These are phyloP conservation scores for Nannochloris sp. DNA, from an alignment of 139 green algal genomes.

Conservation along the genomic window DNA sequence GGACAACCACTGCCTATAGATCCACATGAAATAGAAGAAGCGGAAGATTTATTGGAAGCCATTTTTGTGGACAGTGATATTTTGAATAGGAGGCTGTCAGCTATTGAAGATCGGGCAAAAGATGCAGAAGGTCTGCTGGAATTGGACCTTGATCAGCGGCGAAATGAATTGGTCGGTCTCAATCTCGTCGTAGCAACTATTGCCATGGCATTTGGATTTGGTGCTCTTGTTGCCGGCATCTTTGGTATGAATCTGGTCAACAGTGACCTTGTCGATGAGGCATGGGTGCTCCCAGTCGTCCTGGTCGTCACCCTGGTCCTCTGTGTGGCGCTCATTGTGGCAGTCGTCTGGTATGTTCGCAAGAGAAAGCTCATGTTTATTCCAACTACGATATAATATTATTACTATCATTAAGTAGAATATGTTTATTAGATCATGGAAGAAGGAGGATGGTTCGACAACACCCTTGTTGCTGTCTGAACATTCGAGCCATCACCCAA, in stretches of 20 bases:
- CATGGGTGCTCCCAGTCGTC: constrained; percentile 8
- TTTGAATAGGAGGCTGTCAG: constrained; percentile 20
- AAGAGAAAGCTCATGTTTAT: constrained; percentile 14
- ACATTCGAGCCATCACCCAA: too few species aligned
- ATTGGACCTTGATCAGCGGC: constrained; percentile 33
- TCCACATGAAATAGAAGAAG: constrained; percentile 11
- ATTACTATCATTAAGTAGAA: too few species aligned
- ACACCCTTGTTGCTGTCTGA: too few species aligned
- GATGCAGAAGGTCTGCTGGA: constrained; percentile 30
- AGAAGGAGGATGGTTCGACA: too few species aligned
- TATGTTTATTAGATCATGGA: too few species aligned
- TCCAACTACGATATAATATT: not conserved
- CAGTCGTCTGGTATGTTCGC: constrained; percentile 6
- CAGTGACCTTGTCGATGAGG: constrained; percentile 12
- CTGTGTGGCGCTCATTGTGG: not conserved
- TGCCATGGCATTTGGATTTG: constrained; percentile 18
- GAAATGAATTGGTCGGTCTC: constrained; percentile 38
- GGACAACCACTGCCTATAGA: not conserved
- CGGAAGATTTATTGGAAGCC: constrained; percentile 11
- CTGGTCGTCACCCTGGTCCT: not conserved
- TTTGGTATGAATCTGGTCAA: constrained; percentile 30
- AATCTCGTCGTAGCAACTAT: constrained; percentile 35
- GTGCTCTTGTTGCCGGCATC: constrained; percentile 10
- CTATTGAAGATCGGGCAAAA: constrained; percentile 20
- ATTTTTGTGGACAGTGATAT: constrained; percentile 8